A percentile compares a stretch with the other conserved stretches of the same genome.
phyloP scores from a whole-genome alignment of 805 yeast genomes.

The Metschnikowia koreensis region DNA sequence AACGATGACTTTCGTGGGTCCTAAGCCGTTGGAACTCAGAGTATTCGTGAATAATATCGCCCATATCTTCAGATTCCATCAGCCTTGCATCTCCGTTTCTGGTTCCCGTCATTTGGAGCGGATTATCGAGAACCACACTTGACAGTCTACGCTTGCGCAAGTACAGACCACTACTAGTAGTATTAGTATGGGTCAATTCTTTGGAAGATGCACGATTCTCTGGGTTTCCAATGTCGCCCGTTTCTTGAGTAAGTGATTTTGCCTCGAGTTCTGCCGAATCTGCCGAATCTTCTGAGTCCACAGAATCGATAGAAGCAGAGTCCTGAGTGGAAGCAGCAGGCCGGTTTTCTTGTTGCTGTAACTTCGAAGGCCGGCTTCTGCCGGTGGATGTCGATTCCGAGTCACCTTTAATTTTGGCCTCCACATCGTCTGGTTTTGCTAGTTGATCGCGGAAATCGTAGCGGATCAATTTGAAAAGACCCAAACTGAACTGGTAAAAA shows the following conservation, averaged over 20 bases:
- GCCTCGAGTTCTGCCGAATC: slow-evolving; percentile 8
- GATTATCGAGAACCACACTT: slow-evolving; percentile 9
- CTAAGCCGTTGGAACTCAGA: slow-evolving; percentile 44
- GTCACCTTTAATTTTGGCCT: neutral
- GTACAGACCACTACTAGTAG: neutral
- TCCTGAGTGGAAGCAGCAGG: neutral
- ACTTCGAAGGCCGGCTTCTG: neutral
- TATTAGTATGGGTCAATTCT: neutral
- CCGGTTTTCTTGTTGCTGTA: neutral
- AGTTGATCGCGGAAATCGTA: slow-evolving; percentile 58
- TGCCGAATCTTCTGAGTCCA: neutral
- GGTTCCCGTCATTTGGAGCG: slow-evolving; percentile 16
- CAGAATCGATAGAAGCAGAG: neutral
- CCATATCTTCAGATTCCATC: slow-evolving; percentile 33
- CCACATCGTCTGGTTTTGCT: neutral
- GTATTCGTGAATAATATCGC: slow-evolving; percentile 42
- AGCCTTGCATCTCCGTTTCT: slow-evolving; percentile 26
- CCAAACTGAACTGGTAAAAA: slow-evolving; percentile 69
- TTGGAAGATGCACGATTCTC: neutral
- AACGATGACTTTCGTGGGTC: slow-evolving; percentile 15
- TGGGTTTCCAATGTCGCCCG: neutral
- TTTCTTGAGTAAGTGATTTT: slow-evolving; percentile 4
- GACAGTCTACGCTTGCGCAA: slow-evolving; percentile 5
- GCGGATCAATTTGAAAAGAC: slow-evolving; percentile 67
- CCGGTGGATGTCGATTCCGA: neutral